Evolutionary conservation across 257 asterid species (phyloP), one percentile per base, ranked within the genome.

Genomic region (Mitragyna speciosa): DNA sequence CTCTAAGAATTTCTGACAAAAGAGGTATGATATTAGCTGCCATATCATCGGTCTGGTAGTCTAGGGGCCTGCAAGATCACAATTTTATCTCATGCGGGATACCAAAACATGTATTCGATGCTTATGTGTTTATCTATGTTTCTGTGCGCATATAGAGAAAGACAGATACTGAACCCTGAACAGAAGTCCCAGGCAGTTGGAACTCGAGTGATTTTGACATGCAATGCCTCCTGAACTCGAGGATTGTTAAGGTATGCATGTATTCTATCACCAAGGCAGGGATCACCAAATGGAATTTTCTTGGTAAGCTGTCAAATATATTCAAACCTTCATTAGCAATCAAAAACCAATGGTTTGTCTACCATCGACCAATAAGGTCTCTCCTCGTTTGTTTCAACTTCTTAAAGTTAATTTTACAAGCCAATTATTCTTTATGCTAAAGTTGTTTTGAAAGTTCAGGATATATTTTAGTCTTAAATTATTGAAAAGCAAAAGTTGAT

Each of bases 211-310:
- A 66, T 33, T 36, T 81, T 81, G 36, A 77, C 83, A 70, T 84
- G 87, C 20, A 84, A 48, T 15, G 83, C 87, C 51, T 73, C 74
- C 59, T 84, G 87, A 78, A 84, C 87, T 26, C 63, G 71, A 73
- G 70, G 76, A 2, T 61, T 78, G 28, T 63, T 78, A 24, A 84
- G 77, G 49, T 81, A 81, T 26, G 61, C 43, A 22, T 28, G 0
- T 49, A 64, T 75, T 72, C 82, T 26, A 2, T 59, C 79, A 61
- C 16, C 7, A 8, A 81, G 81, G 76, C 87, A 84, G 10, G 85
- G 85, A 51, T 81, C 81, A 1, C 72, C 85, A 28, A 6, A n/a
- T 14, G 47, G 36, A 0, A 10, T 26, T 26, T 79, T 41, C 72
- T 43, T 67, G 12, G 26, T 67, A 54, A 80, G 16, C 83, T 82